Base-by-base conservation (phyloP, 2,329 filamentous ascomycete species). In the Dactylellina drechsleri region DNA sequence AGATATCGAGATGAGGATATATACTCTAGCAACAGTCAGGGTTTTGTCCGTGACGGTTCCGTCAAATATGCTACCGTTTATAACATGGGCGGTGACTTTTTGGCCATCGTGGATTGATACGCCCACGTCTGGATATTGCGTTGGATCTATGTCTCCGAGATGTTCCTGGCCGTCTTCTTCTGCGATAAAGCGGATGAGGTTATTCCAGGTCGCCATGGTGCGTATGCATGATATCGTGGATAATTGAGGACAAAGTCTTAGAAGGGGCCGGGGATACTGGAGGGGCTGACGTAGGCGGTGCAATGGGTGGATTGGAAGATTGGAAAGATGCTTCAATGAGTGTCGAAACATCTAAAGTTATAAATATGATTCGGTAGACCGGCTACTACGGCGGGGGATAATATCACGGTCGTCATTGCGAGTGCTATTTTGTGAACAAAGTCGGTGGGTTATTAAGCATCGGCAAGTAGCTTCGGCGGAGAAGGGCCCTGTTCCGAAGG, bases 131-230 rank as follows among this genome's bases (percentile, higher is more conserved):
- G 81, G 80, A 36, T 77, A 79, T 45, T 78, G 57, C 1, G 73
- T 78, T 13, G 79, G 73, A 67, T 82, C 80, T 20, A 83, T 77
- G 76, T 84, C 81, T 20, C 83, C 83, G 13, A 83, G 78, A 76
- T 84, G 82, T 8, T 80, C 78, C 73, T 81, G 80, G 76, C 82
- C 82, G 66, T 83, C 82, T 78, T 83, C 83, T 59, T 80, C 78
- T 36, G 82, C 83, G 31, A 83, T 78, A 77, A 84, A 84, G 56
- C 83, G 82, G 61, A 82, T 81, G 54, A 84, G 81, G 50, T 82
- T 82, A 40, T 81, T 83, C 81, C 83, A 83, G 68, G 79, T 80
- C 43, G 78, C 62, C 70, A 74, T 76, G 36, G 54, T 52, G 20
- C 50, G 57, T 50, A 16, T 16, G 23, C 12, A 49, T 26, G 47